Evolutionary conservation across 2,329 filamentous ascomycete genomes (phyloP).

Genomic region (Claviceps sp.): DNA sequence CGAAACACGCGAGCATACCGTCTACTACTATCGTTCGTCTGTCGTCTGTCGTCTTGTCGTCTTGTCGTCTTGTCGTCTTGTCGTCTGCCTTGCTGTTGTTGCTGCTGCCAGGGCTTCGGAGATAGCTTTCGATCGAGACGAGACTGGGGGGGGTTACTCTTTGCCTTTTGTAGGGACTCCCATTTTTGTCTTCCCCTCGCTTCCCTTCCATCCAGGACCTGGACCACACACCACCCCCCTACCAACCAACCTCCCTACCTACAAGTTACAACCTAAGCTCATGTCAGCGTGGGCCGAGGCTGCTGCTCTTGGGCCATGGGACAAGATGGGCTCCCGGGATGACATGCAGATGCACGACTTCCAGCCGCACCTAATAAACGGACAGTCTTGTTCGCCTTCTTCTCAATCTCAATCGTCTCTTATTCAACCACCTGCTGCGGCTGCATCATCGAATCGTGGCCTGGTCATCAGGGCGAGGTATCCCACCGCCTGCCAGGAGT

Average conservation of each 20-base stretch:
- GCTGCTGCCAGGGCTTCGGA: no score
- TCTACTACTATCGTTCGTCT: no score
- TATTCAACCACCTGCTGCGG: background rate
- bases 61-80: no score
- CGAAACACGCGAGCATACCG: no score
- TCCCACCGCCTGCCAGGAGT: conserved; percentile 35
- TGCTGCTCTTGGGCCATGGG: background rate
- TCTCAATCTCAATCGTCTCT: conserved; percentile 5
- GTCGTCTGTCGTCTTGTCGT: no score
- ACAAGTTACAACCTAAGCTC: no score
- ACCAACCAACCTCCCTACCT: no score
- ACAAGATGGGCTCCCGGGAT: conserved; percentile 15
- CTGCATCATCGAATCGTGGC: background rate
- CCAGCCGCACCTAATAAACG: conserved; percentile 4
- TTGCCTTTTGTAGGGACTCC: no score
- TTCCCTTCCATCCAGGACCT: background rate
- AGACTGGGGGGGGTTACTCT: no score
- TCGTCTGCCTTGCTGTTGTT: no score
- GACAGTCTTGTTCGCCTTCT: conserved; percentile 4
- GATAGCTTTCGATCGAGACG: no score
- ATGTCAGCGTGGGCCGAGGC: background rate
- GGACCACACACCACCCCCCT: no score
- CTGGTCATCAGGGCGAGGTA: conserved; percentile 10
- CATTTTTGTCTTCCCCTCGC: background rate
- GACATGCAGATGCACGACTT: conserved; percentile 15